Conservation (phyloP, 306 rosid genomes). For the Vachellia pachyceras region DNA sequence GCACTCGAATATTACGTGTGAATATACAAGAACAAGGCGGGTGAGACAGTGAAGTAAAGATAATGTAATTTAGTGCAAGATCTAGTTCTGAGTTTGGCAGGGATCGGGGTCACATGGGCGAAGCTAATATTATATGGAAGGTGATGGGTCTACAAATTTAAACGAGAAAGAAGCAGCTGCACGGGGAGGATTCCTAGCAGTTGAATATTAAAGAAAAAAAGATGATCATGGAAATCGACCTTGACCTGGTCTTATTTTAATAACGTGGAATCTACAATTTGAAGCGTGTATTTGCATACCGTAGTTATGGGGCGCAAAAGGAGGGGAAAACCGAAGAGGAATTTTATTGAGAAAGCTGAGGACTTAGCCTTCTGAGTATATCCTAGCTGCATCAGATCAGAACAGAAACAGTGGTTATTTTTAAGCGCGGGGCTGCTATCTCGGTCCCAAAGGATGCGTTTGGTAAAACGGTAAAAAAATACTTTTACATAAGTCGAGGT, state of each 20-base stretch:
- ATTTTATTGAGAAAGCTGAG: slow-evolving; percentile 14
- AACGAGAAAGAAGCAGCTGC: not conserved
- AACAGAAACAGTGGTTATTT: slow-evolving; percentile 37
- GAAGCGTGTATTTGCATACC: not conserved
- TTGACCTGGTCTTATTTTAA: slow-evolving; percentile 12
- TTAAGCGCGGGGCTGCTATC: slow-evolving; percentile 32
- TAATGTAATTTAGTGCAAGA: slow-evolving; percentile 12
- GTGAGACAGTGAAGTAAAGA: not conserved
- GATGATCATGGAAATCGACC: not conserved
- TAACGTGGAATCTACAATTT: not conserved
- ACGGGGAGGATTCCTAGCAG: not conserved
- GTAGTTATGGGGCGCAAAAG: too few relatives aligned
- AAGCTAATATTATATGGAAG: not conserved
- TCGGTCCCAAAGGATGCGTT: too few relatives aligned
- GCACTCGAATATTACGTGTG: not conserved
- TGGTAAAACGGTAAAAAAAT: too few relatives aligned
- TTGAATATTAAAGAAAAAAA: too few relatives aligned
- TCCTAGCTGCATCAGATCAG: slow-evolving; percentile 15
- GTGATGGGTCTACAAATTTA: too few relatives aligned
- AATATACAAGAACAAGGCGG: not conserved
- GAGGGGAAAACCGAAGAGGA: not conserved
- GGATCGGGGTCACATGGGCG: not conserved
- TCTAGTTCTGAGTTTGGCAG: not conserved
- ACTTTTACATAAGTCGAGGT: too few relatives aligned
- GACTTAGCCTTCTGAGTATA: slow-evolving; percentile 36